Base-by-base conservation (phyloP, 805 yeast genomes). In the Lipomyces sp. region DNA sequence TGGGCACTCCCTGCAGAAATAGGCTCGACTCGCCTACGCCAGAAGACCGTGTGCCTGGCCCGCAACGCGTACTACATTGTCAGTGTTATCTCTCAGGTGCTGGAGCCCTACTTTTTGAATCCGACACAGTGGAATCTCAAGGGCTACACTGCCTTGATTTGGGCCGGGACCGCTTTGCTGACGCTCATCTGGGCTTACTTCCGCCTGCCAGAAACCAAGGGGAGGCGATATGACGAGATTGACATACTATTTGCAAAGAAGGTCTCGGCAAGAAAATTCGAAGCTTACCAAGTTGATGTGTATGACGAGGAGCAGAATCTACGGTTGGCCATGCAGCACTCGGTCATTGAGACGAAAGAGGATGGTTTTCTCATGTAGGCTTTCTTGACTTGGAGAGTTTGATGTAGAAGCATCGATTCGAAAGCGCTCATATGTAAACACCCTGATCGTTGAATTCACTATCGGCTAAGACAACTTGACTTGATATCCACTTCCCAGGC, bases 161-260 rank as follows among this genome's bases (percentile, higher is more conserved):
- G 83, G 80, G 80, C 80, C 55, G 85, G 79, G 1, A 70, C 73
- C 30, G 73, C 77, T 15, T 53, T 78, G 4, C 3, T 75, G 15
- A 71, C 78, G 18, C 34, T 80, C 5, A 69, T 77, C 50, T 85
- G 86, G 85, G 77, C 80, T 39, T 82, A 77, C 75, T 82, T 84
- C 75, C 81, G 84, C 59, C 77, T 86, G 61, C 90, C 90, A 6
- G 90, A 87, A 75, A 84, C 89, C 34, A 79, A 80, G 70, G 82
- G 81, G 58, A 80, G 87, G 75, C 84, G 89, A 0, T 85, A 79
- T 73, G 87, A 86, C 59, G 90, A 87, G 72, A 77, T 87, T 73
- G 90, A 86, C 75, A 76, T 78, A 62, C 77, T 87, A 77, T 87
- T 86, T 76, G 79, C 70, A 54, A 68, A 72, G 69, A 69, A 72